phyloP scores from a whole-genome alignment of 164 flowering plant genomes.

The Euptelea pleiosperma region DNA sequence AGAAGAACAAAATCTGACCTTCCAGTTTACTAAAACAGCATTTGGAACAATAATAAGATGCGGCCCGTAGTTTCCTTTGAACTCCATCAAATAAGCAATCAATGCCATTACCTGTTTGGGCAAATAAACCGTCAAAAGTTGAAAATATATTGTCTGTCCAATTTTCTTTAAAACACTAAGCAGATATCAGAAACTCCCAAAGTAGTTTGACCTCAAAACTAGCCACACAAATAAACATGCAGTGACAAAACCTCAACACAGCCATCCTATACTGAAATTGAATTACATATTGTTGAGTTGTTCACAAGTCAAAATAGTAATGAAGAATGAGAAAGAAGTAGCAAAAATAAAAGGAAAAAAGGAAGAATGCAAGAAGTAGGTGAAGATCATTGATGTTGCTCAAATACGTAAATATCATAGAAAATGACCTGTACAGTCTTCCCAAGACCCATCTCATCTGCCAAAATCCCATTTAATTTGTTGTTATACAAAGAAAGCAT shows the following conservation, averaged over 20 bases:
- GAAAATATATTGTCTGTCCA: not conserved
- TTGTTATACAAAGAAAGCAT: constrained; percentile 98
- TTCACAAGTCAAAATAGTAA: no score
- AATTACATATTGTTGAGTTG: no score
- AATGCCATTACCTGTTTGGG: constrained; percentile 88
- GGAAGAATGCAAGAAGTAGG: not conserved
- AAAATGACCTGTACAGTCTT: constrained; percentile 92
- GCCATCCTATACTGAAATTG: no score
- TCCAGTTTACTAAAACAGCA: constrained; percentile 99
- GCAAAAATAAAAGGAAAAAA: not conserved
- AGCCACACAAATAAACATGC: not conserved
- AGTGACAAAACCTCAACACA: not conserved
- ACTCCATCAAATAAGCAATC: constrained; percentile 98
- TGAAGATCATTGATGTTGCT: not conserved
- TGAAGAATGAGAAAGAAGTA: not conserved
- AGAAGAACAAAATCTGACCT: constrained; percentile 51
- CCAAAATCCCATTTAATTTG: constrained; percentile 96
- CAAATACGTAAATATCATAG: constrained; percentile 1
- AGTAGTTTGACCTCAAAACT: not conserved
- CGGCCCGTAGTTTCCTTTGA: constrained; percentile 98
- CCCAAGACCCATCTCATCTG: constrained; percentile 99
- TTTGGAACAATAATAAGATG: constrained; percentile 99
- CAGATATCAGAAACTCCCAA: not conserved
- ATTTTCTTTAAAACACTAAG: no score
- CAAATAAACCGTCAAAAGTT: not conserved